Conservation (phyloP, 1,139 yeast species). For the Tardiomyces depauwii region DNA sequence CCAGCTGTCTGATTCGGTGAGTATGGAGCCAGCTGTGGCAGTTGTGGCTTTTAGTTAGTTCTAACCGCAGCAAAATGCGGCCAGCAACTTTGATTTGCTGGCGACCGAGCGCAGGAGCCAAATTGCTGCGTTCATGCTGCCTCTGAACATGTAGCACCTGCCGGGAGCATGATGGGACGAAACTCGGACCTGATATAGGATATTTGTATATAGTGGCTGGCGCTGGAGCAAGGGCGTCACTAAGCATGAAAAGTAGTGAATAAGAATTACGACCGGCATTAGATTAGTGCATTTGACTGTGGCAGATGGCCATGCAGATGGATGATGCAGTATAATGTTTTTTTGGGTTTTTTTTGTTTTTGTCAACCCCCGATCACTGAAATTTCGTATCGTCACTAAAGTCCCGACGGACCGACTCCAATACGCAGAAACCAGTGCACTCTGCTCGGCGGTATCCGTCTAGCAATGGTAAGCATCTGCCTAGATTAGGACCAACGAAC, state of each 20-base stretch:
- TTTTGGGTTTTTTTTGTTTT: too few species aligned
- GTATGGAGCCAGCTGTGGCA: neutral
- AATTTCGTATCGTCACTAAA: too few species aligned
- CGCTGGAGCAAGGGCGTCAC: too few species aligned
- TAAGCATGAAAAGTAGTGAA: too few species aligned
- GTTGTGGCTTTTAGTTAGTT: too few species aligned
- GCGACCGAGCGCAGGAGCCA: conserved; percentile 72
- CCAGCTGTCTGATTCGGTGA: conserved; percentile 43
- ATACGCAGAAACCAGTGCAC: neutral
- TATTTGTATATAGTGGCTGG: neutral
- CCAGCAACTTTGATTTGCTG: conserved; percentile 57
- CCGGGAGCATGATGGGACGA: neutral
- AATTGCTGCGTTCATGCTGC: conserved; percentile 58
- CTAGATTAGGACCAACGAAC: too few species aligned
- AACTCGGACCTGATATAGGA: neutral
- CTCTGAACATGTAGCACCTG: conserved; percentile 44
- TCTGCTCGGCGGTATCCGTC: neutral
- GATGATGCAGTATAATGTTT: too few species aligned
- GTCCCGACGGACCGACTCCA: neutral
- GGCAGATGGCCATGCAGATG: too few species aligned
- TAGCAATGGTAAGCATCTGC: neutral
- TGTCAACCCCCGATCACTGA: too few species aligned
- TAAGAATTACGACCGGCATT: neutral
- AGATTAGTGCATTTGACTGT: too few species aligned
- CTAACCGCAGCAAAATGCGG: conserved; percentile 35